Evolutionary conservation across 2,329 filamentous ascomycete species (phyloP), one percentile per base, ranked within the genome.

Genomic region (Scedosporium apiospermum): DNA sequence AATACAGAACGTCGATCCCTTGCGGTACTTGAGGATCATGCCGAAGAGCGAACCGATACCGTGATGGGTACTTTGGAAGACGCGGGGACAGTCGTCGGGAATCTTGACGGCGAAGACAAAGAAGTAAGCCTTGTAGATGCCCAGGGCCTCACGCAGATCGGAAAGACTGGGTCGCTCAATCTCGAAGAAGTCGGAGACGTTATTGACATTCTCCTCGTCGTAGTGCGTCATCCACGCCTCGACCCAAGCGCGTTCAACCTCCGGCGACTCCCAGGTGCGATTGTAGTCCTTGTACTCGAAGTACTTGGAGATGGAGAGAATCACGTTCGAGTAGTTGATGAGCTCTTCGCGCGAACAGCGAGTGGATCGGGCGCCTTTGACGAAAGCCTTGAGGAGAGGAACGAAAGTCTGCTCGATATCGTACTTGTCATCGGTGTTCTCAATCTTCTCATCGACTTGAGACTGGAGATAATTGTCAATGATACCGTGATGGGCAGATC

Each of bases 61-160:
- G 71, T 87, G 84, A 67, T 87, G 84, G 2, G 84, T 85, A 34
- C 82, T 82, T 69, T 87, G 84, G 69, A 86, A 86, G 3, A 86
- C 81, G n/a, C 76, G 77, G 0, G 84, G 84, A 27, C 82, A 80
- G 64, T 80, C 78, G 57, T 84, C 80, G 0, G 82, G 82, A 10
- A 84, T 78, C 3, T 80, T 79, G 53, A 84, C 81, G 1, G 81
- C 82, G 71, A 84, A 84, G 65, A 85, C 82, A 73, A 84, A 80
- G 61, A 80, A 74, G 64, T 75, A 81, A 41, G 80, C 75, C 62
- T 73, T 69, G 66, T 73, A 76, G 63, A 76, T 68, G 57, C 71
- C 69, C 59, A 76, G 66, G 1, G 73, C 71, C 44, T 72, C 69
- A 23, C 70, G 68, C 62, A 75, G 74, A 65, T 76, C 71, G 5